Evolutionary conservation across 73 alveolate species (phyloP), one percentile per base, ranked within the genome.

Genomic region (Paramecium sexaurelia): DNA sequence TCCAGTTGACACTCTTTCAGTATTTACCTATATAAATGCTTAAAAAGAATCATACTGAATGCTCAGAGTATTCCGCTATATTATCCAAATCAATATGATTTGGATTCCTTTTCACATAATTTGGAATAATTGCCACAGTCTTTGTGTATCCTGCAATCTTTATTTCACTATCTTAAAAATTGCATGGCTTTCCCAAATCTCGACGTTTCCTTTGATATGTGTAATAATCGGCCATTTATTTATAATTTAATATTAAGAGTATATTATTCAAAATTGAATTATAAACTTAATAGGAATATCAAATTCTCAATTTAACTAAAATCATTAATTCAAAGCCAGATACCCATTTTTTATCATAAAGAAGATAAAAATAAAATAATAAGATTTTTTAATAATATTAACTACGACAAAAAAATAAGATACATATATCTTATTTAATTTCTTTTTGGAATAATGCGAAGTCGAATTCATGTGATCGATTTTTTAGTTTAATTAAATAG

Each of bases 1-100:
- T 39, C 91, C 92, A 22, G 98, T 93, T 35, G 95, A 94, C n/a
- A 97, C 97, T 57, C 98, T 91, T 82, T 97, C 98, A 6, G 99
- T 97, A 89, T 97, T 97, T 67, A 97, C 98, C 93, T 87, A 89
- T 78, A 19, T 67, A 27, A 43, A 91, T 33, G 69, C 55, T 15
- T 61, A 66, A 98, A 91, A 19, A 93, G 98, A 92, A 5, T 3
- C 9, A 78, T 92, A 92, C 97, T 29, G 96, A 85, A 84, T 95
- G 98, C 75, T 92, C 97, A 0, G 98, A 94, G 57, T 95, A 92
- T 36, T 61, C 90, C 5, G 98, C 98, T 43, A 96, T 94, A 92
- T 97, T 97, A 91, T 95, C 98, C 20, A 96, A 87, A 84, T 85
- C 87, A 19, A 96, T 78, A 92, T 51, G 83, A 78, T 94, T 92